Percentiles rank a stretch among this genome's conserved stretches.
phyloP scores from a whole-genome alignment of 192 early-diverging fungal species.

The Backusella sp. region DNA sequence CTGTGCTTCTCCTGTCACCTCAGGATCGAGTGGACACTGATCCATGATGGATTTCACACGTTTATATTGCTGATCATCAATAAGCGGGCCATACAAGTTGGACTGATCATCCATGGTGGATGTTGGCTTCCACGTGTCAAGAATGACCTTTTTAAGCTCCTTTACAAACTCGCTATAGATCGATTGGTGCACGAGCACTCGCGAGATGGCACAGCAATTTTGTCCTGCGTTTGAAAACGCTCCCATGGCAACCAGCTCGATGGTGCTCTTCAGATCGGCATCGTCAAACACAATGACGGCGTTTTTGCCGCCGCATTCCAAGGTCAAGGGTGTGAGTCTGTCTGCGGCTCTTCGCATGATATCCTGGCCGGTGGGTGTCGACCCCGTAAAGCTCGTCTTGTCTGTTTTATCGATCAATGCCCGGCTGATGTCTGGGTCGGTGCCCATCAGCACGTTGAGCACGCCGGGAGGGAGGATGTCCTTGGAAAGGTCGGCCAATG shows the following conservation, averaged over 20 bases:
- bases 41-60: slow-evolving; percentile 50
- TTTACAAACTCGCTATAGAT: slow-evolving; percentile 65
- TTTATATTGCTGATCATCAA: slow-evolving; percentile 55
- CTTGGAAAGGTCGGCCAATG: slow-evolving; percentile 46
- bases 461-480: slow-evolving; percentile 49
- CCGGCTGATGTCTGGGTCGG: slow-evolving; percentile 41
- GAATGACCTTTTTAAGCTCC: slow-evolving; percentile 32
- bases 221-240: slow-evolving; percentile 69
- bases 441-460: slow-evolving; percentile 52
- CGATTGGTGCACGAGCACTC: slow-evolving; percentile 67
- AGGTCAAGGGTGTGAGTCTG: slow-evolving; percentile 41
- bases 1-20: slow-evolving; percentile 23
- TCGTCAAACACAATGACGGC: slow-evolving; percentile 52
- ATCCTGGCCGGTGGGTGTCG: slow-evolving; percentile 48
- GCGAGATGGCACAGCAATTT: slow-evolving; percentile 73
- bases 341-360: slow-evolving; percentile 50
- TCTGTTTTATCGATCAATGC: slow-evolving; percentile 46
- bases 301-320: slow-evolving; percentile 63
- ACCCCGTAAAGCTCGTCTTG: slow-evolving; percentile 57
- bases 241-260: slow-evolving; percentile 40
- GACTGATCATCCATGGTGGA: slow-evolving; percentile 16
- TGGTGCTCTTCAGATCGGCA: slow-evolving; percentile 47
- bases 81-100: slow-evolving; percentile 44
- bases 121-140: slow-evolving; percentile 41
- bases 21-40: slow-evolving; percentile 32